Evolutionary conservation across 2,329 filamentous ascomycete species (phyloP), one percentile per base, ranked within the genome.

Genomic region (Colletotrichum tropicale): DNA sequence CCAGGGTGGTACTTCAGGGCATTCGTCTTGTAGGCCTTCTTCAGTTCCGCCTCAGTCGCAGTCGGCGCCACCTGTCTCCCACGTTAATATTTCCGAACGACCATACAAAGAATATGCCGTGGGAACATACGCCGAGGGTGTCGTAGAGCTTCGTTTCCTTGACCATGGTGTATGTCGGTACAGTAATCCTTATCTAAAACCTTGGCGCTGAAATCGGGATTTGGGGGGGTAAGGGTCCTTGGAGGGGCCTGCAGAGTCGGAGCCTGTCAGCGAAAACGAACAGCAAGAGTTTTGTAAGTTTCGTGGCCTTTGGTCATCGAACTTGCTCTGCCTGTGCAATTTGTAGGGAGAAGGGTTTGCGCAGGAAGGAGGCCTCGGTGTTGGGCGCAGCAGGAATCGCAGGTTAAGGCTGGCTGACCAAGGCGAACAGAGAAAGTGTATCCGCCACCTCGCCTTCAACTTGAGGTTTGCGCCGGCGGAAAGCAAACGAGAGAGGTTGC

Each of bases 1-100:
- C 94, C 94, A 83, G 95, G 95, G 83, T 98, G 95, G 85, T 93
- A 94, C 87, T 96, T 97, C 77, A 97, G 87, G 38, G 95, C 95
- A 80, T 93, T 92, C 79, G 93, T 92, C 86, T 95, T 96, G 91
- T 97, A 98, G 80, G 93, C 96, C 82, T 96, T 96, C 89, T 97
- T 98, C 79, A 99, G 88, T 86, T 98, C 94, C 80, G 93, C 89
- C 81, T 98, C 96, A 75, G 94, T 94, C 79, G 94, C 95, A 81
- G 91, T 93, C 78, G 95, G 93, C 81, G 94, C 79, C 80, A 98
- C 94, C 95, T 98, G 79, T 56, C 52, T 52, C 28, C 12, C 30
- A 56, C 18, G 28, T 48, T 52, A 58, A 56, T 18, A 62, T 6
- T n/a, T 61, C 16, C 6, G 16, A 4, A 16, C 12, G 5, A 7